These are phyloP conservation scores for Escovopsis weberi DNA, from an alignment of 2,329 filamentous ascomycete species.

Conservation along the genomic window DNA sequence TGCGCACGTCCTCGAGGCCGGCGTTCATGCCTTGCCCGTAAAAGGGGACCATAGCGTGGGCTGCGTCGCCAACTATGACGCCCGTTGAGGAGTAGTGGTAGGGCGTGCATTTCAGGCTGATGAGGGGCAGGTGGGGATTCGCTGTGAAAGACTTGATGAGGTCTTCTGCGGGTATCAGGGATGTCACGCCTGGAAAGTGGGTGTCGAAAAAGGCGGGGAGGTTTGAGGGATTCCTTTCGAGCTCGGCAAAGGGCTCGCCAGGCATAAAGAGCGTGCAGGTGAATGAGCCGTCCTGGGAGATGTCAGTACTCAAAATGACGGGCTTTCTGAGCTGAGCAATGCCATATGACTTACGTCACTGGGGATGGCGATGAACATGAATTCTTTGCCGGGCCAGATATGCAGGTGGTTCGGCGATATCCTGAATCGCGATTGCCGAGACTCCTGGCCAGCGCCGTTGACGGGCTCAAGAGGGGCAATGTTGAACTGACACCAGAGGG, in stretches of 20 bases:
- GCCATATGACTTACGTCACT: conserved; percentile 33
- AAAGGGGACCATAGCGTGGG: conserved; percentile 96
- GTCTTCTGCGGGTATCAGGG: conserved; percentile 50
- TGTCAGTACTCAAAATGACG: not conserved
- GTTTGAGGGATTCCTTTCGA: conserved; percentile 47
- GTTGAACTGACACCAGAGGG: conserved; percentile 91
- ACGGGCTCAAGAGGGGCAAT: conserved; percentile 41
- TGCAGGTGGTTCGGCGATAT: conserved; percentile 91
- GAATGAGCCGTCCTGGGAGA: conserved; percentile 66
- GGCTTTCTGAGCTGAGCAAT: conserved; percentile 5
- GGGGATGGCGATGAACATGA: conserved; percentile 98
- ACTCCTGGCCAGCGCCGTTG: conserved; percentile 10
- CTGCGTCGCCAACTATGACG: conserved; percentile 84
- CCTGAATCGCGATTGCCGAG: conserved; percentile 39
- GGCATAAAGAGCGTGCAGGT: conserved; percentile 90
- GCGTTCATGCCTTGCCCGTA: conserved; percentile 98
- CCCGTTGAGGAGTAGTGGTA: conserved; percentile 66
- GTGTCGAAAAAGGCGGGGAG: conserved; percentile 62
- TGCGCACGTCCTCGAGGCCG: conserved; percentile 82
- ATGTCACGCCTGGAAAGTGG: conserved; percentile 76
- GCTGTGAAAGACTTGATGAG: conserved; percentile 59
- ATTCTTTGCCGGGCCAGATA: conserved; percentile 88
- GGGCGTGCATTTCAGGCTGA: conserved; percentile 83
- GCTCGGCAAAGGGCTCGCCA: conserved; percentile 47
- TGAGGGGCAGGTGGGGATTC: conserved; percentile 84